Percentiles rank a stretch among this genome's conserved stretches.
Evolutionary conservation across 1,284 basidiomycete species (phyloP).

Genomic region (Thelephora terrestris): DNA sequence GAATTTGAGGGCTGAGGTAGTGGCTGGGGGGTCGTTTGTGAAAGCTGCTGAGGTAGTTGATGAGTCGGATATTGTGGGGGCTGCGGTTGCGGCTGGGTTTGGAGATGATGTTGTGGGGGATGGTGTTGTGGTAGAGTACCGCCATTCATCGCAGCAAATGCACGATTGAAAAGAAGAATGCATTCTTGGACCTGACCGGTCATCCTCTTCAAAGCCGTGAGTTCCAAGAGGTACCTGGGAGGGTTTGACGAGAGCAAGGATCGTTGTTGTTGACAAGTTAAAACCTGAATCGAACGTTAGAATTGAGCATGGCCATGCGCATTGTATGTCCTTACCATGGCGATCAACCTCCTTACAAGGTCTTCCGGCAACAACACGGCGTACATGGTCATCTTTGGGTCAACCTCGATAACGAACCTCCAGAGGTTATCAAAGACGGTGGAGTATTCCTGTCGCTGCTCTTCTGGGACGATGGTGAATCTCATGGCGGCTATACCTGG

Average conservation of each 20-base stretch:
- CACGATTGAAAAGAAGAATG: conserved; percentile 28
- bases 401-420: conserved; percentile 34
- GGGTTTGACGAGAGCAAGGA: conserved; percentile 29
- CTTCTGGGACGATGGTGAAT: conserved; percentile 32
- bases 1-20: conserved; percentile 1
- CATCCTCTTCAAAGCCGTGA: conserved; percentile 37
- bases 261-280: conserved; percentile 42
- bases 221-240: conserved; percentile 40
- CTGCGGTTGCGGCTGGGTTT: neutral
- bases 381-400: conserved; percentile 39
- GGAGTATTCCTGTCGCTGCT: conserved; percentile 43
- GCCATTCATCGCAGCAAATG: conserved; percentile 1
- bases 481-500: conserved; percentile 1
- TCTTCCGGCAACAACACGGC: conserved; percentile 36
- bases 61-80: neutral
- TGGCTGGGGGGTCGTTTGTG: no score
- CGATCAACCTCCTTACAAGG: conserved; percentile 33
- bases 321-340: conserved; percentile 36
- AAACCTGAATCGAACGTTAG: conserved; percentile 28
- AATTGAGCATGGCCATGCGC: conserved; percentile 4
- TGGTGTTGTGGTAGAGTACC: neutral
- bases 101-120: neutral
- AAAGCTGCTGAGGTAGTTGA: neutral
- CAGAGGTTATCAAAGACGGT: conserved; percentile 36
- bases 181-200: conserved; percentile 32